Evolutionary conservation across 2,329 filamentous ascomycete genomes (phyloP), one percentile per base, ranked within the genome.

Genomic region (Fusarium scirpi): DNA sequence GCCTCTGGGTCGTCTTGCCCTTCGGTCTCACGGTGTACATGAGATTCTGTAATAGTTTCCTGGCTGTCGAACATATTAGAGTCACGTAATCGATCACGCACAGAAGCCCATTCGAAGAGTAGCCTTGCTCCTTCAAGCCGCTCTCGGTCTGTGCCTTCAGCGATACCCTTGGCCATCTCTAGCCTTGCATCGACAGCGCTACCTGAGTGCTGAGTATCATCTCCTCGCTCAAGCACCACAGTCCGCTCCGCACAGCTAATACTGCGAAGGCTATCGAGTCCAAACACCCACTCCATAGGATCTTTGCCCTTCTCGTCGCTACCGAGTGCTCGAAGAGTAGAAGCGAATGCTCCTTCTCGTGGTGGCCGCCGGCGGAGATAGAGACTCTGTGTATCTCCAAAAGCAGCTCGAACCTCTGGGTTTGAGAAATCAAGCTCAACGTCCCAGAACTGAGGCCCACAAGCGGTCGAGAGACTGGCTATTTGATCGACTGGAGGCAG

Each of bases 241-340:
- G 85, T 85, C 58, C 88, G 86, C 74, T 97, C 94, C 1, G 91
- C 89, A 54, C 91, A 84, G 78, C 82, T 92, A 78, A 84, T 87
- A 67, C 71, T 80, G 76, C 73, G 78, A 62, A 82, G 92, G 76
- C 62, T 85, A 69, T 86, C 83, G 0, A 94, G 85, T 2, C 84
- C 80, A 77, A 97, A 93, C 2, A 97, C 77, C 91, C 93, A 95
- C 66, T 91, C 89, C 75, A 95, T 87, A 1, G 92, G 83, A 6
- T 81, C 77, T 11, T 77, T 64, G 20, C 74, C 73, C 34, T 77
- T 76, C 7, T 73, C 69, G 32, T 75, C 76, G 67, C 69, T 79
- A 60, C 92, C 92, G 29, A 97, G 85, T 0, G 92, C 92, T 5
- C 90, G 86, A 16, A 97, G 85, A 0, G 93, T 93, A 0, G 92